Conservation (phyloP, 116 monocot genomes). For the Papilionanthe hybrid region DNA sequence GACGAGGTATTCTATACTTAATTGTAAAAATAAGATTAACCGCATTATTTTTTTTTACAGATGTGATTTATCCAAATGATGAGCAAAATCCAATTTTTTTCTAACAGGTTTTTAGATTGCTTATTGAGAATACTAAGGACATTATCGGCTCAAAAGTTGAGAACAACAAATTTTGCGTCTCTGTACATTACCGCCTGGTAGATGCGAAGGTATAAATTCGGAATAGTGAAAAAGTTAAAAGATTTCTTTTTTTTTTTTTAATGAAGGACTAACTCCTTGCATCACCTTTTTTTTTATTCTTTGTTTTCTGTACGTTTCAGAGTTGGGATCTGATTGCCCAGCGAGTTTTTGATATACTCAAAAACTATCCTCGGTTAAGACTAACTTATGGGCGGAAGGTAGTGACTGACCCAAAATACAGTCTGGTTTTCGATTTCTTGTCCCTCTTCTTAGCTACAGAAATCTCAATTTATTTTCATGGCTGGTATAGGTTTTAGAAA, state of each 20-base stretch:
- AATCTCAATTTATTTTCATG: neutral
- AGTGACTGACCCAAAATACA: neutral
- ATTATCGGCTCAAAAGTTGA: conserved; percentile 81
- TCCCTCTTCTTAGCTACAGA: too few species aligned
- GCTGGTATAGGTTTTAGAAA: conserved; percentile 51
- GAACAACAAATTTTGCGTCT: conserved; percentile 89
- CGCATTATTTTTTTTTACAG: neutral
- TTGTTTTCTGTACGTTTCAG: conserved; percentile 22
- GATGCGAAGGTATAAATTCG: conserved; percentile 38
- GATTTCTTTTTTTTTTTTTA: neutral
- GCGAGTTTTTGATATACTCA: conserved; percentile 49
- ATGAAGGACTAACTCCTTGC: neutral
- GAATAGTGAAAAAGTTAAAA: neutral
- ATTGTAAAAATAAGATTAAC: neutral
- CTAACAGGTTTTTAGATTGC: conserved; percentile 69
- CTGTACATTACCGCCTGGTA: conserved; percentile 96
- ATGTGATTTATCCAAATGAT: neutral
- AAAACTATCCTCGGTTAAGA: conserved; percentile 58
- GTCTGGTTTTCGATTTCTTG: too few species aligned
- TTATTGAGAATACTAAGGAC: conserved; percentile 53
- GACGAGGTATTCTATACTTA: conserved; percentile 33
- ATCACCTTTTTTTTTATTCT: neutral
- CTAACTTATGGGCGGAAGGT: conserved; percentile 95
- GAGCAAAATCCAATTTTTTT: neutral
- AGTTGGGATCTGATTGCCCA: conserved; percentile 51